Evolutionary conservation across 164 flowering plant species (phyloP), one percentile per base, ranked within the genome.

Genomic region (Aristolochia contorta): DNA sequence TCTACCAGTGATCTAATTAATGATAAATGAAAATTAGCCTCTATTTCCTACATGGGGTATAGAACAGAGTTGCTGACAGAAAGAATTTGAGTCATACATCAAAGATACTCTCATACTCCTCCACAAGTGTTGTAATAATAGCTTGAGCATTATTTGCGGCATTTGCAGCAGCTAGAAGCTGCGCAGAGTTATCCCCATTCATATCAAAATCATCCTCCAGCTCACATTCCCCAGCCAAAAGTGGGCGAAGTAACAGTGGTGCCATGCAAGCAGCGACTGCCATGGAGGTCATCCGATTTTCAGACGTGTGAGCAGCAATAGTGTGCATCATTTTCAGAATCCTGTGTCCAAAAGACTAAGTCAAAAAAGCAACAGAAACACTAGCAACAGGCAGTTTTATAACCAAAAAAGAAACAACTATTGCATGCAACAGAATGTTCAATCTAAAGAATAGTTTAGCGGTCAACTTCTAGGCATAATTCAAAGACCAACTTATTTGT

Each of bases 181-280:
- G 99, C 53, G 96, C 87, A 65, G 97, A 84, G 71, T 70, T 80
- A 65, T 94, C 99, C 66, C 88, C 94, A 72, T 72, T 80, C 57
- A 70, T 60, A 70, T 88, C 95, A 64, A 80, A 84, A 62, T 91
- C 97, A 71, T 90, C 97, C 61, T 88, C 99, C 65, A 83, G 59
- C 67, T 94, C 96, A 77, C 99, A 94, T 82, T 94, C 97, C 60
- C 99, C 97, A 64, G 97, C 89, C 69, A 94, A 73, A 60, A 94
- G 84, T 69, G 99, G 99, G 14, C 97, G 89, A 59, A 94, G 66
- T 50, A 94, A 85, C 70, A 94, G 77, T 55, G 99, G 99, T 56
- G 99, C 95, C 99, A 94, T 94, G 77, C 99, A 94, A 65, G 97
- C 96, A 72, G 99, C 99, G 74, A 94, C 99, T 62, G 99, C 97